These are phyloP conservation scores for Dactylellina parvicollis DNA, from an alignment of 2,329 filamentous ascomycete species.

Conservation along the genomic window DNA sequence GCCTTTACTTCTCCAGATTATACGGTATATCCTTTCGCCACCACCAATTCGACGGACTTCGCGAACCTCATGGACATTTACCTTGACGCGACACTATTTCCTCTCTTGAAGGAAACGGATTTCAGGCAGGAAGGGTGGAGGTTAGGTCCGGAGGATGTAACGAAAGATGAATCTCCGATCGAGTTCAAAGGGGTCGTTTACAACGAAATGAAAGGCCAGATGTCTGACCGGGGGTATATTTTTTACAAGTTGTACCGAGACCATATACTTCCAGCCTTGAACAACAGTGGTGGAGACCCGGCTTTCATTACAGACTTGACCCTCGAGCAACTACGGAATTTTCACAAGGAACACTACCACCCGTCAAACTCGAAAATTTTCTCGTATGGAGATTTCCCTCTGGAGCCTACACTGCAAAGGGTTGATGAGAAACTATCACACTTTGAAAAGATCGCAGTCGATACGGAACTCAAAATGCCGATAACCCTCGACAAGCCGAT, in stretches of 20 bases:
- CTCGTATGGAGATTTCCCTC: slow-evolving; percentile 92
- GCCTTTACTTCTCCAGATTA: slow-evolving; percentile 96
- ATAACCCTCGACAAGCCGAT: slow-evolving; percentile 76
- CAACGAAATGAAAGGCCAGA: slow-evolving; percentile 99
- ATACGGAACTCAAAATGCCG: slow-evolving; percentile 79
- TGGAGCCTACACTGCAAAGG: slow-evolving; percentile 81
- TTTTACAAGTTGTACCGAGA: slow-evolving; percentile 97
- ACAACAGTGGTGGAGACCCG: slow-evolving; percentile 96
- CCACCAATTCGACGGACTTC: slow-evolving; percentile 93
- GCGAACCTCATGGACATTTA: slow-evolving; percentile 97
- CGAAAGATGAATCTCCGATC: slow-evolving; percentile 67
- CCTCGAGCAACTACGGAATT: slow-evolving; percentile 85
- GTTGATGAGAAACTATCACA: slow-evolving; percentile 77
- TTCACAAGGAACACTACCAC: slow-evolving; percentile 93
- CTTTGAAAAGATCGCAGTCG: slow-evolving; percentile 76
- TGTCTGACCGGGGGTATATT: slow-evolving; percentile 95
- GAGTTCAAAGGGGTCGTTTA: slow-evolving; percentile 99
- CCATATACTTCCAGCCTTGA: slow-evolving; percentile 89
- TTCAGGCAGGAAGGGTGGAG: slow-evolving; percentile 98
- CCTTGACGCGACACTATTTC: slow-evolving; percentile 90
- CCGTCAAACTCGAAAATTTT: slow-evolving; percentile 96
- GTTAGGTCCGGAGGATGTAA: slow-evolving; percentile 88
- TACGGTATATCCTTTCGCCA: slow-evolving; percentile 97
- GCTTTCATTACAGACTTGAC: slow-evolving; percentile 96
- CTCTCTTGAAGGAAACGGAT: slow-evolving; percentile 86